Evolutionary conservation across 1,284 basidiomycete genomes (phyloP), one percentile per base, ranked within the genome.

Genomic region (Tilletia indica): DNA sequence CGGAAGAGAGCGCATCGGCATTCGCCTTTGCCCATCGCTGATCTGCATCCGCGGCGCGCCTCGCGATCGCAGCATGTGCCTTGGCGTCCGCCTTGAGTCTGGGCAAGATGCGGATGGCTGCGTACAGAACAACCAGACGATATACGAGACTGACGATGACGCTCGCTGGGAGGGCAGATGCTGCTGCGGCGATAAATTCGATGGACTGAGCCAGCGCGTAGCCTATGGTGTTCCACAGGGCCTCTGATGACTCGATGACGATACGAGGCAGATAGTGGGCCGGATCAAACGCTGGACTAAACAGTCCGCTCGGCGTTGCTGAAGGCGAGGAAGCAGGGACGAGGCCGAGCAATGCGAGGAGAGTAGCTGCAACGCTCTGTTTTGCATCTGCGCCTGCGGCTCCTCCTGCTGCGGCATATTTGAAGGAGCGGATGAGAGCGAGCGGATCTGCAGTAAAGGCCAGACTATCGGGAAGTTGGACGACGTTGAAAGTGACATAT

Each of bases 401-500:
- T 31, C 38, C 66, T 16, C 45, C 47, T 25, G 47, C 48, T 34
- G 75, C 73, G 49, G 77, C 68, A 39, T 71, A 73, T 48, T 82
- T 81, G 78, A 84, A 82, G 42, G 78, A 77, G 48, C 80, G 78
- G 51, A 84, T 78, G 34, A 84, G 74, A 42, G 80, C 72, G 56
- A 84, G 73, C 2, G 82, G 82, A 61, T 84, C 82, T 0, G 79
- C 74, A 9, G 79, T 76, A 45, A 83, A 80, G 4, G 77, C 71
- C 4, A 81, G 73, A 48, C 76, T 78, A 31, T 75, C 71, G 1
- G 78, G 76, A 12, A 83, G 74, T 67, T 81, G 79, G 64, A 78
- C 82, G 67, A 84, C 78, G 72, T 84, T 84, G 71, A 81, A 84
- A 4, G 79, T 77, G 21, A 83, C 81, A 61, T 84, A 84, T 39